Evolutionary conservation across 139 green algal genomes (phyloP).

Genomic region (Closterium sp.): DNA sequence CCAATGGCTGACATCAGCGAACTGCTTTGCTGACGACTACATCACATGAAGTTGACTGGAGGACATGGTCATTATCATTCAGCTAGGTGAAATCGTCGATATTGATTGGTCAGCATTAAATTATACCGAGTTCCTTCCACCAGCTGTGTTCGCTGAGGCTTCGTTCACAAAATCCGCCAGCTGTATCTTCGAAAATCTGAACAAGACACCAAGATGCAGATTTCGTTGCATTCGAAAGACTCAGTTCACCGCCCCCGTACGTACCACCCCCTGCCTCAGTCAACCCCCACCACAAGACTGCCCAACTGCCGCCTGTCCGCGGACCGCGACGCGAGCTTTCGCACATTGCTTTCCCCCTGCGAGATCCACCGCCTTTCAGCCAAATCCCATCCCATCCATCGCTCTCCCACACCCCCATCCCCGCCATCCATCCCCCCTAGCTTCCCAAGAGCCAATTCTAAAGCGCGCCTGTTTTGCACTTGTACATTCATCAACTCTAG

Average conservation of each 20-base stretch:
- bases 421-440: background rate
- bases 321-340: background rate
- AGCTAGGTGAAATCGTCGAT: background rate
- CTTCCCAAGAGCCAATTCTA: background rate
- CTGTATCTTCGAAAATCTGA: background rate
- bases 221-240: background rate
- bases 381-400: conserved; percentile 6
- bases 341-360: background rate
- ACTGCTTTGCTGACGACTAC: background rate
- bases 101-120: background rate
- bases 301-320: background rate
- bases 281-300: background rate
- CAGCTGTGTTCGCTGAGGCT: background rate
- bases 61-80: background rate
- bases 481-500: background rate
- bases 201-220: background rate
- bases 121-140: background rate
- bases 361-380: background rate
- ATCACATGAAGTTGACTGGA: background rate
- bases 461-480: background rate
- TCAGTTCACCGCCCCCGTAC: too few species aligned
- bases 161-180: background rate
- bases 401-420: background rate
- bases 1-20: background rate
- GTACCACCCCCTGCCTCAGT: background rate